phyloP scores from a whole-genome alignment of 2,329 filamentous ascomycete genomes.

The Colletotrichum orchidophilum region DNA sequence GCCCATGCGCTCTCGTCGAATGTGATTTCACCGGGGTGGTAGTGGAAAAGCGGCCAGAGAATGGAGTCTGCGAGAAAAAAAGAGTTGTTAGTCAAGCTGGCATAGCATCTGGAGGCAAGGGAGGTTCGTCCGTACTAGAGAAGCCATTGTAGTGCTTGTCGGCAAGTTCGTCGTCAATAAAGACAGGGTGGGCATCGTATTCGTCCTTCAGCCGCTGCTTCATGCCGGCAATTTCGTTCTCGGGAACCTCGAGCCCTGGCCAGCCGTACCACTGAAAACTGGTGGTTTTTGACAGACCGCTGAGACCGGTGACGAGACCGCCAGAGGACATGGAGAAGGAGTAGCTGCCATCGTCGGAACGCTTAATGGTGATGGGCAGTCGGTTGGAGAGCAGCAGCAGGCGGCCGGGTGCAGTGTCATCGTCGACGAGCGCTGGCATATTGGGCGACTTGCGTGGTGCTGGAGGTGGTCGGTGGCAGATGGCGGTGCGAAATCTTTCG shows the following conservation, averaged over 20 bases:
- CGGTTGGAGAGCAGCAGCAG: conserved; percentile 93
- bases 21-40: conserved; percentile 97
- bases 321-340: conserved; percentile 97
- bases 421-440: conserved; percentile 49
- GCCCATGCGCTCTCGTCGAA: conserved; percentile 96
- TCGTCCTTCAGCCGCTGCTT: conserved; percentile 84
- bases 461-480: conserved; percentile 8
- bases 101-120: conserved; percentile 4
- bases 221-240: conserved; percentile 79
- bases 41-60: conserved; percentile 98
- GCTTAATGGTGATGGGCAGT: conserved; percentile 95
- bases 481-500: conserved; percentile 6
- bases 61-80: conserved; percentile 77
- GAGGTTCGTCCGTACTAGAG: conserved; percentile 72
- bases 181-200: conserved; percentile 90
- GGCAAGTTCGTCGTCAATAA: conserved; percentile 91
- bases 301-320: conserved; percentile 92
- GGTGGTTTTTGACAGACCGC: conserved; percentile 89
- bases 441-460: conserved; percentile 30
- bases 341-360: conserved; percentile 90
- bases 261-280: conserved; percentile 99
- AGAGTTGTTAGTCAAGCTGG: conserved; percentile 5
- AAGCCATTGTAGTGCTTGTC: conserved; percentile 98
- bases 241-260: conserved; percentile 92
- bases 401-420: conserved; percentile 52